phyloP scores from a whole-genome alignment of 108 stramenopile species.

The Mediolabrus comicus region DNA sequence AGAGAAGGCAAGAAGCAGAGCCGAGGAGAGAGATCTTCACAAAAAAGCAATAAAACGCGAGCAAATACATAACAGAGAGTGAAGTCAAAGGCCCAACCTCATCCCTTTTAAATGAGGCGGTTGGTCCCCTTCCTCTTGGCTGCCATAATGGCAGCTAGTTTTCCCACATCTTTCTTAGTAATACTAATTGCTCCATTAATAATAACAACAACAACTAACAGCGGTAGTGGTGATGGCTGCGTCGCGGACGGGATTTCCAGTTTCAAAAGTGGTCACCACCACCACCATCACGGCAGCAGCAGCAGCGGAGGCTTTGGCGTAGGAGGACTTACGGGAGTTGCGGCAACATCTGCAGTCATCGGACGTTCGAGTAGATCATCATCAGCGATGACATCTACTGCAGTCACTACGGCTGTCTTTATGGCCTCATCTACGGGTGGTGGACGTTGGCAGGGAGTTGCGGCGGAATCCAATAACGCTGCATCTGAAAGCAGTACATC shows the following conservation, averaged over 20 bases:
- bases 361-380: not conserved
- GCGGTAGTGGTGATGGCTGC: not conserved
- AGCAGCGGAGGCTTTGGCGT: no score
- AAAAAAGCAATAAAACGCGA: not conserved
- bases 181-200: conserved; percentile 6
- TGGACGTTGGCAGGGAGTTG: not conserved
- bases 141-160: conserved; percentile 29
- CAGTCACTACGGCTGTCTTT: not conserved
- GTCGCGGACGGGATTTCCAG: not conserved
- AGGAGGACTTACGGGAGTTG: not conserved
- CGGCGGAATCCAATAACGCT: no score
- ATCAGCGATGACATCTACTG: not conserved
- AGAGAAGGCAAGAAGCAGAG: no score
- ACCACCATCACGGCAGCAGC: not conserved
- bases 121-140: conserved; percentile 31
- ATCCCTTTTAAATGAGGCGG: conserved; percentile 33
- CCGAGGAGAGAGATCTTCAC: no score
- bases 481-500: no score
- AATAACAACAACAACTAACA: not conserved
- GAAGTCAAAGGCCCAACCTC: not conserved
- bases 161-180: conserved; percentile 5
- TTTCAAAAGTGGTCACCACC: not conserved
- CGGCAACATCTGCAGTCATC: not conserved
- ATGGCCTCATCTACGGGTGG: not conserved
- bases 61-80: not conserved